Base-by-base conservation (phyloP, 805 yeast species). In the Schwanniomyces vanrijiae region DNA sequence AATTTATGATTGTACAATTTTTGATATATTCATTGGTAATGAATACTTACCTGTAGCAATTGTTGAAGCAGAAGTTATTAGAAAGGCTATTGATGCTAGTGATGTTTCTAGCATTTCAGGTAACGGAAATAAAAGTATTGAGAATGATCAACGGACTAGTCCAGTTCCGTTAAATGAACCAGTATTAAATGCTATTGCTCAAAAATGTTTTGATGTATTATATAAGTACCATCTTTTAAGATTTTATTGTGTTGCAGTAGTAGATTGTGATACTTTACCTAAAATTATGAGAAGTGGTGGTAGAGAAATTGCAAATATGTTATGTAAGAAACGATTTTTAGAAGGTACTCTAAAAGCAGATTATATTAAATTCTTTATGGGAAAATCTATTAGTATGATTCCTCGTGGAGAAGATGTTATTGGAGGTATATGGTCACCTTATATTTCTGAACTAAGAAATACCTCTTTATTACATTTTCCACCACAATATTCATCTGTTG, bases 291-390 rank as follows among this genome's bases (percentile, higher is more conserved):
- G 94, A 55, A 83, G 88, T 64, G 96, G 96, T 19, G 85, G 97
- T 7, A 75, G 89, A 18, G 98, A 94, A 56, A 86, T 94, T 52
- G 98, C 98, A 0, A 94, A 91, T 55, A 88, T 83, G 86, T 77
- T 83, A 58, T 90, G 88, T 66, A 88, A 84, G 58, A 81, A 84
- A 53, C 78, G 81, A 54, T 90, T 90, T 60, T 73, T 83, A 37
- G 86, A 83, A 53, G 98, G 98, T 2, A 73, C 78, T n/a, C 68
- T 94, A 19, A 76, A 81, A n/a, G 84, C 96, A 0, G 84, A 81
- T 22, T 91, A 82, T 65, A 90, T 90, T 44, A 90, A 88, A 59
- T 94, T 90, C 60, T 84, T 85, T 50, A 75, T 86, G 20, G 70
- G 79, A 24, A 78, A 78, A 42, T 81, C 90, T 0, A 68, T 90